Evolutionary conservation across 73 alveolate genomes (phyloP).

Genomic region (Effrenium voratum): DNA sequence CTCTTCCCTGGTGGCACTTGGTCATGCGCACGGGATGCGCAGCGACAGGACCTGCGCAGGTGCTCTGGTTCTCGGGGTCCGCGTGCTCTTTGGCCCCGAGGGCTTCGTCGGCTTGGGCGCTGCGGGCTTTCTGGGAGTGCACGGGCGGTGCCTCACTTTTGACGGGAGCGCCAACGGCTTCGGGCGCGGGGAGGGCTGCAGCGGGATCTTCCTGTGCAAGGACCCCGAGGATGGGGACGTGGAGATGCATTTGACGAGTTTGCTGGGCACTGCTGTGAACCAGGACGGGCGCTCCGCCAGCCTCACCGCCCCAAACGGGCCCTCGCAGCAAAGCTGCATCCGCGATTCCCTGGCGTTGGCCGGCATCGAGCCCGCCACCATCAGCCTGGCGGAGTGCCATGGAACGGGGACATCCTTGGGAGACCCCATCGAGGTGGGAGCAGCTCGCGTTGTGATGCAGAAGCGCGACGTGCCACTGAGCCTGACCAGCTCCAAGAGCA

Average conservation of each 20-base stretch:
- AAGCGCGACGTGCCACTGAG: background rate
- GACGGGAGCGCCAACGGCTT: constrained; percentile 86
- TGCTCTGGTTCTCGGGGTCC: constrained; percentile 65
- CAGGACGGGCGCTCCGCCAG: constrained; percentile 89
- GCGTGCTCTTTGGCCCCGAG: constrained; percentile 84
- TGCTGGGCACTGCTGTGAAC: constrained; percentile 53
- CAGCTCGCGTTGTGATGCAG: constrained; percentile 25
- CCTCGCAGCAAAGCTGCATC: constrained; percentile 88
- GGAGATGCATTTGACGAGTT: constrained; percentile 4
- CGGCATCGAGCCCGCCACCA: background rate
- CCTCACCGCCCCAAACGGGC: constrained; percentile 82
- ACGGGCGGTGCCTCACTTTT: constrained; percentile 77
- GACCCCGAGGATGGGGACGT: constrained; percentile 35
- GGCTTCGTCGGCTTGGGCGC: constrained; percentile 88
- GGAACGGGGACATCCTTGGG: constrained; percentile 91
- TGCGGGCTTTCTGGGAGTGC: constrained; percentile 54
- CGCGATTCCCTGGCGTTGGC: constrained; percentile 57
- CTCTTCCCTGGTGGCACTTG: constrained; percentile 82
- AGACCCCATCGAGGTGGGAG: constrained; percentile 79
- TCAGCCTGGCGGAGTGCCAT: constrained; percentile 37
- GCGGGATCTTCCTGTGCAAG: background rate
- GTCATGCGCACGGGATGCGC: constrained; percentile 21
- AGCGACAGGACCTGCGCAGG: background rate
- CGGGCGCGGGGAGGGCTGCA: constrained; percentile 86
- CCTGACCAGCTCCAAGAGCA: constrained; percentile 82